Base-by-base conservation (phyloP, 495 filamentous ascomycete species). In the Neurospora sp. region DNA sequence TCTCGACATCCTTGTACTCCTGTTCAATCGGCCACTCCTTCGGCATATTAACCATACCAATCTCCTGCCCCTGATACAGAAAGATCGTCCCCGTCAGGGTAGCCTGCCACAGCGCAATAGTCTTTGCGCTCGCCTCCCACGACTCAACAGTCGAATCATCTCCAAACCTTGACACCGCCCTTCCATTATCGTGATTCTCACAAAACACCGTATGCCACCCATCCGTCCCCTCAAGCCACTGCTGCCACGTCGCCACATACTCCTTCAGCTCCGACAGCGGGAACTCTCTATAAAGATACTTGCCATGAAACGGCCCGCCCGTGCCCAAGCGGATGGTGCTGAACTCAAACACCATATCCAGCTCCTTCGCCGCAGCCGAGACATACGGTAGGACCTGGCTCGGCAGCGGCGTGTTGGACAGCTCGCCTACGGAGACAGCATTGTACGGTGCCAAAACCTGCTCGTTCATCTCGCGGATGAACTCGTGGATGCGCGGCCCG, bases 291-390 rank as follows among this genome's bases (percentile, higher is more conserved):
- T 73, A 77, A 0, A 73, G 7, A 39, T 77, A 77, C 70, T 77
- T 77, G 23, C 69, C 73, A 7, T 74, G 70, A 39, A 76, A 76
- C 14, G 71, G 39, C n/a, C 71, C 71, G 23, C 74, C 84, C 89
- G 86, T 79, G 5, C 89, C 89, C 37, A 90, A 83, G 73, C 89
- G 85, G 20, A 87, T 84, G 70, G 82, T 80, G 74, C 91, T 89
- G 73, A 89, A 91, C 74, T 89, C 89, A 69, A 92, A 92, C 54
- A 91, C 85, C 91, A 93, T 92, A 78, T 89, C 87, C 48, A 92
- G 80, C 74, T 92, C 87, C 35, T 84, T 79, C 23, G 86, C 84
- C 48, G 85, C 84, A 37, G 84, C 83, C 9, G 83, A 83, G 10
- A 92, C 86, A 41, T 85, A 86, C 16, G 81, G 83, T 23, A 90